Conservation (phyloP, 202 grass and related monocot genomes). For the Cymbopogon flexuosus region DNA sequence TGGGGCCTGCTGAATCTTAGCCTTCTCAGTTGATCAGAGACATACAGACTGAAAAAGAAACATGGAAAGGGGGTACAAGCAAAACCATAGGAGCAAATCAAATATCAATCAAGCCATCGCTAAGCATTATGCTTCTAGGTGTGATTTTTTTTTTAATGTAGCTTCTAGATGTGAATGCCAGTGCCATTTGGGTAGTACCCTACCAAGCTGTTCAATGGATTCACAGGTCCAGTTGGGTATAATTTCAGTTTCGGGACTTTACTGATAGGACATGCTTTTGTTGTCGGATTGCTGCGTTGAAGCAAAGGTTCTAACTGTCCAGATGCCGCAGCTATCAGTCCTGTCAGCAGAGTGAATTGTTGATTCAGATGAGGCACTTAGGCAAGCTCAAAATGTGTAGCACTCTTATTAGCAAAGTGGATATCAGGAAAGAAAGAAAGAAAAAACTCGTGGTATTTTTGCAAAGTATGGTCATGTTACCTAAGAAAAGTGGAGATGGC, state of each 20-base stretch:
- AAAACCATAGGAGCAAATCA: constrained; percentile 40
- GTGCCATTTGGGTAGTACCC: constrained; percentile 62
- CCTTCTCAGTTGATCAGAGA: constrained; percentile 45
- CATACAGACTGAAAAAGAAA: constrained; percentile 17
- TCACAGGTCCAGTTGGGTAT: constrained; percentile 37
- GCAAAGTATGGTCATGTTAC: constrained; percentile 43
- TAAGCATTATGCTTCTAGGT: constrained; percentile 32
- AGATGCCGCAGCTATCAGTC: constrained; percentile 68
- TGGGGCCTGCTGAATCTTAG: constrained; percentile 33
- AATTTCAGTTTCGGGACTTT: constrained; percentile 21
- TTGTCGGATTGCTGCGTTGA: constrained; percentile 2
- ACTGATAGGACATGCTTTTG: background rate
- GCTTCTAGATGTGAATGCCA: constrained; percentile 51
- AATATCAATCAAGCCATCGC: constrained; percentile 14
- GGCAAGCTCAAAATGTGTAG: background rate
- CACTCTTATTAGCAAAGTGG: background rate
- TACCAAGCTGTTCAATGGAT: constrained; percentile 48
- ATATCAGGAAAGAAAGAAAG: background rate
- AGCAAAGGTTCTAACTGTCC: constrained; percentile 55
- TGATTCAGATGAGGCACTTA: constrained; percentile 15
- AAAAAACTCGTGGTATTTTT: background rate
- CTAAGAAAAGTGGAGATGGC: constrained; percentile 85
- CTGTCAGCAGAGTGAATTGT: constrained; percentile 40
- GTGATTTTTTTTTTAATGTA: too few relatives aligned
- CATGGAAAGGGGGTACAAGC: constrained; percentile 39